Evolutionary conservation across 441 rosid genomes (phyloP).

Genomic region (Kokia cookei): DNA sequence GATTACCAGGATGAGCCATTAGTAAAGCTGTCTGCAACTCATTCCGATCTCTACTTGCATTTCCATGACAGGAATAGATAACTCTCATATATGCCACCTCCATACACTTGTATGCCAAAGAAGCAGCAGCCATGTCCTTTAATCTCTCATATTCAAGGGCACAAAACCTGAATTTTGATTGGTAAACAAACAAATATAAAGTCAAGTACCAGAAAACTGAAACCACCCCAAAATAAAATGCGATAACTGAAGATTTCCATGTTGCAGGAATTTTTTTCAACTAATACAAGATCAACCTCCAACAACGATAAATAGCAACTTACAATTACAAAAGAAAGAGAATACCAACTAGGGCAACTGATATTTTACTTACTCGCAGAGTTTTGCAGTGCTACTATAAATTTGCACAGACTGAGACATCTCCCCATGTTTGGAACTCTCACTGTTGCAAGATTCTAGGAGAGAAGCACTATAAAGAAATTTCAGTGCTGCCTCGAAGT

Average conservation of each 20-base stretch:
- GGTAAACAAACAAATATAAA: background rate
- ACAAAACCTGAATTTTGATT: conserved; percentile 54
- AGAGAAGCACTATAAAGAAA: conserved; percentile 88
- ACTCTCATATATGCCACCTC: conserved; percentile 96
- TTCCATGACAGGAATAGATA: conserved; percentile 51
- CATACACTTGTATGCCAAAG: conserved; percentile 94
- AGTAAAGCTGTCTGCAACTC: conserved; percentile 73
- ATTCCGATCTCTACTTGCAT: conserved; percentile 62
- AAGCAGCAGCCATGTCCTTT: conserved; percentile 88
- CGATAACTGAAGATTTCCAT: background rate
- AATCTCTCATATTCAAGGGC: conserved; percentile 92
- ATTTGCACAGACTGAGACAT: conserved; percentile 55
- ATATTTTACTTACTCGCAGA: conserved; percentile 85
- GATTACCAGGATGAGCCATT: conserved; percentile 79
- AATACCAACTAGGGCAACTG: background rate
- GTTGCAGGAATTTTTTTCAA: background rate
- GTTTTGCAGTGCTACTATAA: conserved; percentile 81
- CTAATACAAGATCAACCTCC: background rate
- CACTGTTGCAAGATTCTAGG: conserved; percentile 61
- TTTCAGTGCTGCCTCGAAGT: conserved; percentile 93
- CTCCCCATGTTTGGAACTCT: conserved; percentile 66
- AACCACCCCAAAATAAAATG: background rate
- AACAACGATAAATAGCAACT: background rate
- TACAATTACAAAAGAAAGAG: background rate
- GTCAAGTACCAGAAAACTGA: background rate